Evolutionary conservation across 192 early-diverging fungal species (phyloP).

Genomic region (Rhizophagus sp.): DNA sequence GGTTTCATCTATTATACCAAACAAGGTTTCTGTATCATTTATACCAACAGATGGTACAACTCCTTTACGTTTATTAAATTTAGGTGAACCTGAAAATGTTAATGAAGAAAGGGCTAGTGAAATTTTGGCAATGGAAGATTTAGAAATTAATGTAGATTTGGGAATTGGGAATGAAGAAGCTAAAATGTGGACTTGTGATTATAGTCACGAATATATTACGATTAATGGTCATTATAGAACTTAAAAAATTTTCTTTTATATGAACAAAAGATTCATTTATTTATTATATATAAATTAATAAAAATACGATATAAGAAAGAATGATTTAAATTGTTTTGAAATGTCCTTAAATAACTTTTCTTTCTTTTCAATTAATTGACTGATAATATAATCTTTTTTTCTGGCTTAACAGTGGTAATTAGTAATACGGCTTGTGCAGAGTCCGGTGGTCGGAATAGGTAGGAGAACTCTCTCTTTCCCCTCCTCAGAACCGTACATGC

Average conservation of each 20-base stretch:
- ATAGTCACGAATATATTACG: constrained; percentile 89
- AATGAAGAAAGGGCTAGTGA: constrained; percentile 80
- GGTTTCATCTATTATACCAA: constrained; percentile 69
- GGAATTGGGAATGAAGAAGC: constrained; percentile 73
- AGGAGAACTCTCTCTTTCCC: no score
- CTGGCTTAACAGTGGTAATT: no score
- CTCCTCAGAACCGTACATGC: no score
- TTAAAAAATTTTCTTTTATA: constrained; percentile 28
- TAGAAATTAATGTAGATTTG: constrained; percentile 78
- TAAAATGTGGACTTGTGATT: constrained; percentile 93
- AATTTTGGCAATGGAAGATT: constrained; percentile 86
- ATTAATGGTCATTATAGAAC: constrained; percentile 94
- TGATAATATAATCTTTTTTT: no score
- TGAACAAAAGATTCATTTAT: no score
- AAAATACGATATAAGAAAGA: no score
- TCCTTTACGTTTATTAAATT: constrained; percentile 69
- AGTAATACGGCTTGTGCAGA: no score
- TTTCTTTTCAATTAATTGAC: no score
- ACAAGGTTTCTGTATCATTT: constrained; percentile 74
- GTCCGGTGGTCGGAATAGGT: no score
- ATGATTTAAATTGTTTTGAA: no score
- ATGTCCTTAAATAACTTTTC: no score
- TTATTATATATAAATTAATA: no score
- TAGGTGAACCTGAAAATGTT: constrained; percentile 80
- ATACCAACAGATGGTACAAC: constrained; percentile 62